Evolutionary conservation across 306 rosid species (phyloP).

Genomic region (Dalbergia oliveri): DNA sequence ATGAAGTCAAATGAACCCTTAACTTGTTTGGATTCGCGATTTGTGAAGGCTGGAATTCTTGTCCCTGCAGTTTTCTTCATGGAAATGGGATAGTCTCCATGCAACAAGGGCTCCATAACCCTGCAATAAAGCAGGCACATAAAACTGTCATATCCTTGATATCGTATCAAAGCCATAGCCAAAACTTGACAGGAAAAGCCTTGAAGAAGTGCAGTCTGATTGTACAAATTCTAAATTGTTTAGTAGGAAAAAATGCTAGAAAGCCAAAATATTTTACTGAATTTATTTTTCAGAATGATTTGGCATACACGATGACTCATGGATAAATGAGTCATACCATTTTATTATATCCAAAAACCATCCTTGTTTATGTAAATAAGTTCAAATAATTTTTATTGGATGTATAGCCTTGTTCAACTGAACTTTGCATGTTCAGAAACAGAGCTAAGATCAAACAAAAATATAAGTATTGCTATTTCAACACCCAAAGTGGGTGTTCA

Average conservation of each 20-base stretch:
- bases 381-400: too few species aligned
- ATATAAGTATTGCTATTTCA: background rate
- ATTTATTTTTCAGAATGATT: too few species aligned
- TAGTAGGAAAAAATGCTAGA: background rate
- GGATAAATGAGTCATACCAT: too few species aligned
- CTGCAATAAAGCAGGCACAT: slow-evolving; percentile 42
- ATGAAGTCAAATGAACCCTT: slow-evolving; percentile 74
- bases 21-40: slow-evolving; percentile 54
- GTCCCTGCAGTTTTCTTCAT: slow-evolving; percentile 67
- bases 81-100: slow-evolving; percentile 70
- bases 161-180: background rate
- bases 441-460: background rate
- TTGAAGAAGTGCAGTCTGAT: background rate
- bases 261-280: background rate
- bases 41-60: slow-evolving; percentile 67
- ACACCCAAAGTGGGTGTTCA: too few species aligned
- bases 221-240: background rate
- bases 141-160: background rate
- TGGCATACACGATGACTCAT: too few species aligned
- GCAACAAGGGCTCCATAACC: slow-evolving; percentile 68
- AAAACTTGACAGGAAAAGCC: too few species aligned
- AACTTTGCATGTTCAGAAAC: background rate
- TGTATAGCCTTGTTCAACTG: background rate
- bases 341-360: too few species aligned
- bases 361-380: too few species aligned